Base-by-base conservation (phyloP, 78 protist species). In the Monocercomonoides exilis region DNA sequence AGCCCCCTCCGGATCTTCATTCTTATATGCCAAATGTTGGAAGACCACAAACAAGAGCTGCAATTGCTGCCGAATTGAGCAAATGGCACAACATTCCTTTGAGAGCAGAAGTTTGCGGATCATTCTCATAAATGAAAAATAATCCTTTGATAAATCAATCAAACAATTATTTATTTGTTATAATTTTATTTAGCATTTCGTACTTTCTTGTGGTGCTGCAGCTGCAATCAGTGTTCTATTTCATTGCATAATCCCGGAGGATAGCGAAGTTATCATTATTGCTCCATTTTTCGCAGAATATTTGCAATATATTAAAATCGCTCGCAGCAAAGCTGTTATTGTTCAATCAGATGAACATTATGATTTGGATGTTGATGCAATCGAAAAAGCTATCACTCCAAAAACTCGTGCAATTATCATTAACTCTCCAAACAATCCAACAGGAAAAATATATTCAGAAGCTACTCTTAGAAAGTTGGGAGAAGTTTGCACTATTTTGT, bases 351-450 rank as follows among this genome's bases (percentile, higher is more conserved):
- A 79, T 11, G 11, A 79, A 6, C 29, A 79, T 11, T 79, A 35
- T 35, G 33, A 34, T 32, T 35, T 32, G 44, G 82, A 79, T 32
- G 44, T 79, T n/a, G 82, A 79, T 35, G 82, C 82, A 32, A 79
- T 81, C 34, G 85, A 43, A 63, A 29, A 29, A 33, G 2, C 5
- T 21, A 43, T 82, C 63, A 82, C 86, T n/a, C 43, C 1, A 34
- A 1, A 11, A 36, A 82, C 86, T 2, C 86, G 86, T n/a, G 46
- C 45, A 5, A 82, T 82, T 34, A 11, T 82, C 45, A 32, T 82
- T n/a, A 82, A 43, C 86, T 43, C 63, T 45, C 86, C 86, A 32
- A 82, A 82, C 86, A 82, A 82, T 63, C 86, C 86, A 32, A 82
- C 86, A 32, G 86, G 86, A 32, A 29, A 34, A 2, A 43, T 82